These are phyloP conservation scores for Exserohilum rostratum DNA, from an alignment of 2,329 filamentous ascomycete species.

Conservation along the genomic window DNA sequence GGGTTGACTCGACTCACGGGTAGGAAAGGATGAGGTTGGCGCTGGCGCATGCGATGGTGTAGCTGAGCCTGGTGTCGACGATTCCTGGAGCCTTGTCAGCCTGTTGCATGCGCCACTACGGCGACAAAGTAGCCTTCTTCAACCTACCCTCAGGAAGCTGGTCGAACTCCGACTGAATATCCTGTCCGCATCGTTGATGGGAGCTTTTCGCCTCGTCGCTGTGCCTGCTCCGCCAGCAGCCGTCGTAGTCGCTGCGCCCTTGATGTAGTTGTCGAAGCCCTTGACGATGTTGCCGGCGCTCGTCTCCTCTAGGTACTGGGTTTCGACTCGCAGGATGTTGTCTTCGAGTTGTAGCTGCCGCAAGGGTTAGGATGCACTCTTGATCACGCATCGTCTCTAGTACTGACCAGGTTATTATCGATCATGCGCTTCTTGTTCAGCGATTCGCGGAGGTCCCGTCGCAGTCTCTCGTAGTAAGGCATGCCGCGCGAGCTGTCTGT, in stretches of 20 bases:
- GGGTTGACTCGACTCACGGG: conserved; percentile 53
- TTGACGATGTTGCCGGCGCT: conserved; percentile 92
- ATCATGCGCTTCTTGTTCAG: conserved; percentile 69
- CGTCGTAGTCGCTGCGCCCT: conserved; percentile 71
- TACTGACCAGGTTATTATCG: conserved; percentile 64
- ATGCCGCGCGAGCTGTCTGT: conserved; percentile 57
- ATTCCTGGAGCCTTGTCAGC: conserved; percentile 43
- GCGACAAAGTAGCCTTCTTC: not conserved
- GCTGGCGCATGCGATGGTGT: conserved; percentile 55
- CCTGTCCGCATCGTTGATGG: conserved; percentile 71
- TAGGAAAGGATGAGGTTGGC: conserved; percentile 55
- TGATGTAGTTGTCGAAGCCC: conserved; percentile 98
- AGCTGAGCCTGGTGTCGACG: conserved; percentile 47
- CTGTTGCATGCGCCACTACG: too few species aligned
- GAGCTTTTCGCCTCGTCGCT: conserved; percentile 64
- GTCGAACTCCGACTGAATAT: conserved; percentile 65
- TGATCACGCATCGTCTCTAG: conserved; percentile 2
- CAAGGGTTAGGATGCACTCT: conserved; percentile 19
- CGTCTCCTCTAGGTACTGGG: conserved; percentile 85
- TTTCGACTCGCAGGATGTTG: conserved; percentile 81
- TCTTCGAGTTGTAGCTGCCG: conserved; percentile 71
- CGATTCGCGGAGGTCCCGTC: conserved; percentile 69
- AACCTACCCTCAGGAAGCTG: conserved; percentile 47
- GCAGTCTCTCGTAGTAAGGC: conserved; percentile 76
- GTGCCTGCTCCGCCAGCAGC: conserved; percentile 50